Evolutionary conservation across 1,139 yeast genomes (phyloP).

Genomic region (Lipomyces yarrowii): DNA sequence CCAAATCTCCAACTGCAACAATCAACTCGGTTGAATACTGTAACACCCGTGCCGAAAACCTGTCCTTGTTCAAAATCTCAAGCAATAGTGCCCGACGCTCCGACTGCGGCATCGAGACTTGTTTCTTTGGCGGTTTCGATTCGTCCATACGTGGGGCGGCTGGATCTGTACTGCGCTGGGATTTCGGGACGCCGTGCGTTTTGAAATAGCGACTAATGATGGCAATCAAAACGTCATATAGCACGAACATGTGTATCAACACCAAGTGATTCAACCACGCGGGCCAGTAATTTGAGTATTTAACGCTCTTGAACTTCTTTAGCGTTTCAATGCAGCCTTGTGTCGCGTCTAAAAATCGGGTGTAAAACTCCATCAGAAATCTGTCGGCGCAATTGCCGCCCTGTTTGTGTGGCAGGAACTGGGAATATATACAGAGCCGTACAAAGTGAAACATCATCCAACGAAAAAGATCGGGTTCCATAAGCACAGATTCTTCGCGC

Average conservation of each 20-base stretch:
- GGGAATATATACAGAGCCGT: conserved; percentile 7
- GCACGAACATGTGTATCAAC: conserved; percentile 7
- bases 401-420: conserved; percentile 17
- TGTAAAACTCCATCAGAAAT: neutral
- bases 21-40: conserved; percentile 6
- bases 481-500: neutral
- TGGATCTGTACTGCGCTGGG: neutral
- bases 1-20: conserved; percentile 14
- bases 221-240: conserved; percentile 17
- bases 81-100: conserved; percentile 4
- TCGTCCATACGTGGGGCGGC: neutral
- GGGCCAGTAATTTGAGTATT: conserved; percentile 16
- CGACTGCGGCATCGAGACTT: neutral
- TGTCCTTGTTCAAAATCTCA: conserved; percentile 9
- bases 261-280: conserved; percentile 20
- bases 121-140: neutral
- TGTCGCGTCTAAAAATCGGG: conserved; percentile 16
- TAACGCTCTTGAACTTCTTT: conserved; percentile 3
- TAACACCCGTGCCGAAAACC: conserved; percentile 8
- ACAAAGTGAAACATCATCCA: conserved; percentile 7
- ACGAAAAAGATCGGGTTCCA: conserved; percentile 16
- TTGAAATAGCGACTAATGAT: conserved; percentile 7
- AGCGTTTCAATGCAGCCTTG: conserved; percentile 6
- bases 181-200: neutral
- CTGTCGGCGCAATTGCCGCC: neutral